phyloP scores from a whole-genome alignment of 208 protist genomes.

The Trypanosoma theileri region DNA sequence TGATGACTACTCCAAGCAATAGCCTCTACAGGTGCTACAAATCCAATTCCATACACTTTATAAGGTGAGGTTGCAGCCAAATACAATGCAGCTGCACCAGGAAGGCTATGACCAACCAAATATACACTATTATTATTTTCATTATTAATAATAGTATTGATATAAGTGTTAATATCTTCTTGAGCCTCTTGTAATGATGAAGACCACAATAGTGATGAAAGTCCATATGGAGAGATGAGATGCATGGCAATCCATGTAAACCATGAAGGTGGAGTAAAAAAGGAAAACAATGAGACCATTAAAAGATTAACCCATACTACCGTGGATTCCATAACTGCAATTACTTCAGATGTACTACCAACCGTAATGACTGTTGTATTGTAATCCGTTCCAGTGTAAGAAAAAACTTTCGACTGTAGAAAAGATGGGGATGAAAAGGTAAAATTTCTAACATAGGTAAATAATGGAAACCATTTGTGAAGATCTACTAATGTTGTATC shows the following conservation, averaged over 20 bases:
- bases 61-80: background rate
- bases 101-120: constrained; percentile 27
- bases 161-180: too few relatives aligned
- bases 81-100: constrained; percentile 6
- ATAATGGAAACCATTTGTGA: constrained; percentile 53
- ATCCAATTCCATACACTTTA: constrained; percentile 10
- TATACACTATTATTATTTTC: too few relatives aligned
- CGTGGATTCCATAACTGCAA: constrained; percentile 46
- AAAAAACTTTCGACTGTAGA: constrained; percentile 41
- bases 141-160: too few relatives aligned
- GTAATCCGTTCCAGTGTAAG: constrained; percentile 4
- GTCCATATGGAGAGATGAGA: too few relatives aligned
- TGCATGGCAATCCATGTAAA: too few relatives aligned
- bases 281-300: constrained; percentile 45
- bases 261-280: constrained; percentile 50
- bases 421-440: constrained; percentile 16
- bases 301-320: constrained; percentile 60
- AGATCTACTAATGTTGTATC: constrained; percentile 40
- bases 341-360: constrained; percentile 31
- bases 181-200: constrained; percentile 16
- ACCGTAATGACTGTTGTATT: constrained; percentile 50
- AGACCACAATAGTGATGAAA: constrained; percentile 47
- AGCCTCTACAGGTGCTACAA: constrained; percentile 13
- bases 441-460: constrained; percentile 15
- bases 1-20: constrained; percentile 14